Conservation (phyloP, 208 protist species). For the Trichomonas tenax region DNA sequence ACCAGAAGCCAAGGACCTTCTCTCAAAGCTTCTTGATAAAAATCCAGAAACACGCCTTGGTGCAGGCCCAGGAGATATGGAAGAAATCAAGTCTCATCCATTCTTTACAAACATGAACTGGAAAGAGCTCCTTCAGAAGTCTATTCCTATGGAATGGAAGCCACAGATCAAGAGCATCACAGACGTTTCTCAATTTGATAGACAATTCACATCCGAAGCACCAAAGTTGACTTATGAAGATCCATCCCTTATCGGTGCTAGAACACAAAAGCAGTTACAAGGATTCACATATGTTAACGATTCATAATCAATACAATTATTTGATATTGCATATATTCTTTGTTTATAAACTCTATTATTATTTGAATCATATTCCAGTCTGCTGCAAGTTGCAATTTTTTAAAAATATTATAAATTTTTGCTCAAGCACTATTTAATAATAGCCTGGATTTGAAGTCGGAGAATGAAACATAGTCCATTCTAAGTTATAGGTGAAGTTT, state of each 20-base stretch:
- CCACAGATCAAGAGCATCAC: not conserved
- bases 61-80: constrained; percentile 10
- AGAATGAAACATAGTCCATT: too few relatives aligned
- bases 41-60: constrained; percentile 33
- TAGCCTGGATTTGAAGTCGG: too few relatives aligned
- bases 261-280: not conserved
- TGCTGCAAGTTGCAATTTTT: too few relatives aligned
- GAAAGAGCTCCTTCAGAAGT: not conserved
- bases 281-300: not conserved
- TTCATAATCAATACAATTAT: not conserved
- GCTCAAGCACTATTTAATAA: too few relatives aligned
- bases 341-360: not conserved
- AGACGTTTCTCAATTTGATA: not conserved
- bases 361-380: not conserved
- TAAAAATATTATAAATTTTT: too few relatives aligned
- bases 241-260: not conserved
- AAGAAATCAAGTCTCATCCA: constrained; percentile 42
- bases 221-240: not conserved
- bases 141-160: constrained; percentile 25
- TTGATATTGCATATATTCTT: not conserved
- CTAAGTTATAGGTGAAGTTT: too few relatives aligned
- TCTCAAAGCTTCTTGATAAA: constrained; percentile 33
- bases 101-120: constrained; percentile 32
- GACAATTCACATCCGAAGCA: not conserved
- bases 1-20: constrained; percentile 32